Percentiles rank a stretch among this genome's conserved stretches.
Evolutionary conservation across 2,329 filamentous ascomycete species (phyloP).

Genomic region (Hymenoscyphus fraxineus): DNA sequence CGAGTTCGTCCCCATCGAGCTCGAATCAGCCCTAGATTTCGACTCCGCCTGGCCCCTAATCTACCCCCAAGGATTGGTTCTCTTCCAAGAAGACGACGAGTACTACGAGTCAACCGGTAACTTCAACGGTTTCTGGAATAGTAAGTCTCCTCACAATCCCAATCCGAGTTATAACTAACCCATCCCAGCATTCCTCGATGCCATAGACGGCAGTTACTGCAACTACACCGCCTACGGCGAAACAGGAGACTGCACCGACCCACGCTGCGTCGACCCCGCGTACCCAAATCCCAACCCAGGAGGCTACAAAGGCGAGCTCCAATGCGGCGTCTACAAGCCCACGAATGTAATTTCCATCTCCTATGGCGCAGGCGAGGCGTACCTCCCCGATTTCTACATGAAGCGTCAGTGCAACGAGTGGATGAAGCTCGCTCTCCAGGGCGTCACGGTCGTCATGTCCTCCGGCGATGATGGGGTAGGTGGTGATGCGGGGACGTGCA

Average conservation of each 20-base stretch:
- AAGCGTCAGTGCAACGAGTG: constrained; percentile 52
- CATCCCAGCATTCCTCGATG: constrained; percentile 35
- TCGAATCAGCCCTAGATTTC: constrained; percentile 38
- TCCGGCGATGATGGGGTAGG: constrained; percentile 49
- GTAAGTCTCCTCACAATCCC: constrained; percentile 37
- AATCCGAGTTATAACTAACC: no score
- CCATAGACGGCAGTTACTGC: constrained; percentile 46
- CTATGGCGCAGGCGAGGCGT: constrained; percentile 50
- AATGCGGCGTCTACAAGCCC: constrained; percentile 45
- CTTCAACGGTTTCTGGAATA: constrained; percentile 41
- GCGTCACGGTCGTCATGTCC: constrained; percentile 49
- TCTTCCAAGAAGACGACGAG: constrained; percentile 45
- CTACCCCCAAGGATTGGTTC: constrained; percentile 46
- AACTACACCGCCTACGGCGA: constrained; percentile 44
- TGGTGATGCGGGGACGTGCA: constrained; percentile 35
- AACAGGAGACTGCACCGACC: constrained; percentile 39
- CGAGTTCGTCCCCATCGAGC: constrained; percentile 40
- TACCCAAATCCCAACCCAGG: constrained; percentile 43
- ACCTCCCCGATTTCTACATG: constrained; percentile 46
- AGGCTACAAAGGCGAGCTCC: constrained; percentile 47
- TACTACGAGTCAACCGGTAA: constrained; percentile 22
- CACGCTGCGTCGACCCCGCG: constrained; percentile 36
- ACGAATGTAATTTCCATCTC: constrained; percentile 54
- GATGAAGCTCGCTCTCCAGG: constrained; percentile 53
- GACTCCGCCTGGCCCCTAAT: constrained; percentile 47